Percentiles rank a stretch among this genome's conserved stretches.
Evolutionary conservation across 2,329 filamentous ascomycete species (phyloP).

Genomic region (Xylariaceae sp.): DNA sequence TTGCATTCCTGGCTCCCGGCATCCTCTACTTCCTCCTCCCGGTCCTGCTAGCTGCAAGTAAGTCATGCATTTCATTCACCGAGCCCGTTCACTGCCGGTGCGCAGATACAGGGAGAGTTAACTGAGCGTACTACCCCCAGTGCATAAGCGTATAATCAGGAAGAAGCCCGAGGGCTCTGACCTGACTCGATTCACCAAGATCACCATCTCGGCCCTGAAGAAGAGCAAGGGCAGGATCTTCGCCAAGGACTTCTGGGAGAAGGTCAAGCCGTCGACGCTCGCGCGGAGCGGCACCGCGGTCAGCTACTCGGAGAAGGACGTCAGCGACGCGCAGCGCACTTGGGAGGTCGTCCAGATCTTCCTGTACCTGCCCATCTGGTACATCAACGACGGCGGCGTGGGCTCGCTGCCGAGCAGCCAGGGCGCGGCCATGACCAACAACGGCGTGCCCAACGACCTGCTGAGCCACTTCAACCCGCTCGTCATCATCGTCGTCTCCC

Average conservation of each 20-base stretch:
- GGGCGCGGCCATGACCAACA: slow-evolving; percentile 38
- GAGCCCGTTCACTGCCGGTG: no score
- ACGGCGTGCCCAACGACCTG: slow-evolving; percentile 55
- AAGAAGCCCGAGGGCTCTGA: slow-evolving; percentile 61
- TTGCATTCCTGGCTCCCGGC: slow-evolving; percentile 40
- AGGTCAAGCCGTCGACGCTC: slow-evolving; percentile 50
- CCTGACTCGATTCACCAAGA: slow-evolving; percentile 52
- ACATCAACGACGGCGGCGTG: slow-evolving; percentile 37
- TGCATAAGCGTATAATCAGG: slow-evolving; percentile 52
- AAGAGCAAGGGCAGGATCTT: slow-evolving; percentile 47
- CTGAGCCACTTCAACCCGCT: slow-evolving; percentile 55
- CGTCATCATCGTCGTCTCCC: slow-evolving; percentile 52
- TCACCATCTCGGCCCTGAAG: slow-evolving; percentile 49
- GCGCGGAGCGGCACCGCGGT: slow-evolving; percentile 43
- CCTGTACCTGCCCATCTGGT: slow-evolving; percentile 37
- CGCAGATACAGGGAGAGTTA: no score
- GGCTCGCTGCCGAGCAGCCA: slow-evolving; percentile 34
- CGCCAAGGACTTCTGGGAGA: slow-evolving; percentile 52
- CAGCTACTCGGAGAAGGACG: slow-evolving; percentile 60
- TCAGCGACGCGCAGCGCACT: slow-evolving; percentile 57
- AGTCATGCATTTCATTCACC: slow-evolving; percentile 1
- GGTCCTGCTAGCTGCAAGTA: slow-evolving; percentile 45
- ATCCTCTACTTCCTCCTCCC: slow-evolving; percentile 55
- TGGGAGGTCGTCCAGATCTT: slow-evolving; percentile 38
- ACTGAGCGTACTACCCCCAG: slow-evolving; percentile 6